Evolutionary conservation across 805 yeast species (phyloP).

Genomic region (Pichia scutulata): DNA sequence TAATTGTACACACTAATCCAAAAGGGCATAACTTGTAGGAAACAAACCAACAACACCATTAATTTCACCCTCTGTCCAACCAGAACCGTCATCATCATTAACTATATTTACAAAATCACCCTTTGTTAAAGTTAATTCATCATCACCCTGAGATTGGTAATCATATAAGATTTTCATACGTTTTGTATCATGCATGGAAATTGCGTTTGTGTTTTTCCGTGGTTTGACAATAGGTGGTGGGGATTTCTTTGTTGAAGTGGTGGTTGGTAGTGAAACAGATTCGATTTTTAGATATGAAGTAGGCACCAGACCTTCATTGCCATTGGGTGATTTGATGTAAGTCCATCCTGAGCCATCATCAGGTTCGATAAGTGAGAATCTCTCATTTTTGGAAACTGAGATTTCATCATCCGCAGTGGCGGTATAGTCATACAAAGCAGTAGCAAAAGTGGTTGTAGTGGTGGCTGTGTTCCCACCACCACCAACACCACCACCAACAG

Average conservation of each 20-base stretch:
- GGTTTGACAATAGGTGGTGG: conserved; percentile 70
- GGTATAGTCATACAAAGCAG: conserved; percentile 58
- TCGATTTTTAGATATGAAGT: conserved; percentile 59
- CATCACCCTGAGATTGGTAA: conserved; percentile 69
- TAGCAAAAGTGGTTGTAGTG: conserved; percentile 10
- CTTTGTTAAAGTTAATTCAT: conserved; percentile 61
- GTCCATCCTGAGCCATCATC: conserved; percentile 98
- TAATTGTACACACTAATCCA: too few species aligned
- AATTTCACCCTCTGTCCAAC: conserved; percentile 92
- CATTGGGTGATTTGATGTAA: conserved; percentile 38
- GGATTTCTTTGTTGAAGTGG: conserved; percentile 30
- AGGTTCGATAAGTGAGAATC: conserved; percentile 44
- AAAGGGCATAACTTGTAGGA: conserved; percentile 62
- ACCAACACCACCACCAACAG: not conserved
- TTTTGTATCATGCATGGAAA: too few species aligned
- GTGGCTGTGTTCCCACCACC: not conserved
- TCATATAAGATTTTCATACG: conserved; percentile 68
- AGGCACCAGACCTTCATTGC: conserved; percentile 73
- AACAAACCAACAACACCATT: conserved; percentile 60
- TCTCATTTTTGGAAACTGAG: conserved; percentile 52
- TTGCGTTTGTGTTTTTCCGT: conserved; percentile 61
- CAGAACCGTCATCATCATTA: conserved; percentile 68
- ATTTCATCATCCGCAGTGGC: conserved; percentile 75
- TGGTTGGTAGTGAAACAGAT: conserved; percentile 8
- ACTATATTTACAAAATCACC: conserved; percentile 71